phyloP scores from a whole-genome alignment of 2,329 filamentous ascomycete species.

The Raffaelea deltoideospora region DNA sequence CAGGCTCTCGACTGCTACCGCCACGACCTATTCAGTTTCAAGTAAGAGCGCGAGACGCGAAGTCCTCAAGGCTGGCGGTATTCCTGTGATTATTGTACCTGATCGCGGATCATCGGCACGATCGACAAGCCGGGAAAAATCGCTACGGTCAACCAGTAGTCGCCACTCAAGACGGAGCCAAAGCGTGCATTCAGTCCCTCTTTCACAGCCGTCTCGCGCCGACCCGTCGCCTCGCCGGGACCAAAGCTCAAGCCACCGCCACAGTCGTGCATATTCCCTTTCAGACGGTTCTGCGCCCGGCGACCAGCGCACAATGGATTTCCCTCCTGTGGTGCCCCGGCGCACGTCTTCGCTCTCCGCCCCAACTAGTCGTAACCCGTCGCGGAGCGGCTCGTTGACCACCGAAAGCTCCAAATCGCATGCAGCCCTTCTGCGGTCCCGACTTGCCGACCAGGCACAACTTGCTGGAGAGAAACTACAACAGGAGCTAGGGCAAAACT shows the following conservation, averaged over 20 bases:
- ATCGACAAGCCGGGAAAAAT: conserved; percentile 32
- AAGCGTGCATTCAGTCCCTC: conserved; percentile 33
- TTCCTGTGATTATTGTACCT: conserved; percentile 48
- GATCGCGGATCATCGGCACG: conserved; percentile 39
- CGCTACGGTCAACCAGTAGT: conserved; percentile 46
- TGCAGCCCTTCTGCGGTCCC: conserved; percentile 11
- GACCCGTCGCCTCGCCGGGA: conserved; percentile 24
- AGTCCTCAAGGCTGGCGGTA: conserved; percentile 41
- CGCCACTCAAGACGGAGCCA: conserved; percentile 36
- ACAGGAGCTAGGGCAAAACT: conserved; percentile 15
- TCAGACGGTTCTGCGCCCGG: conserved; percentile 27
- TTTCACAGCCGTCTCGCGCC: conserved; percentile 25
- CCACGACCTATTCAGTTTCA: conserved; percentile 32
- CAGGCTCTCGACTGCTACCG: conserved; percentile 30
- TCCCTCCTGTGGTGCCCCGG: conserved; percentile 38
- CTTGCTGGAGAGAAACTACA: background rate
- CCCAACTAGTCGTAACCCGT: conserved; percentile 40
- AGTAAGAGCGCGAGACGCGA: conserved; percentile 42
- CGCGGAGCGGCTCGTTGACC: conserved; percentile 36
- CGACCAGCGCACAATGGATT: conserved; percentile 44
- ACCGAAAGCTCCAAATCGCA: conserved; percentile 43
- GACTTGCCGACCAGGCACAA: no score
- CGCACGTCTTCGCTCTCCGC: conserved; percentile 48
- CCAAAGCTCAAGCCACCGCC: no score
- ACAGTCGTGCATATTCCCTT: conserved; percentile 28